Evolutionary conservation across 2,329 filamentous ascomycete genomes (phyloP), one percentile per base, ranked within the genome.

Genomic region (Tolypocladium paradoxum): DNA sequence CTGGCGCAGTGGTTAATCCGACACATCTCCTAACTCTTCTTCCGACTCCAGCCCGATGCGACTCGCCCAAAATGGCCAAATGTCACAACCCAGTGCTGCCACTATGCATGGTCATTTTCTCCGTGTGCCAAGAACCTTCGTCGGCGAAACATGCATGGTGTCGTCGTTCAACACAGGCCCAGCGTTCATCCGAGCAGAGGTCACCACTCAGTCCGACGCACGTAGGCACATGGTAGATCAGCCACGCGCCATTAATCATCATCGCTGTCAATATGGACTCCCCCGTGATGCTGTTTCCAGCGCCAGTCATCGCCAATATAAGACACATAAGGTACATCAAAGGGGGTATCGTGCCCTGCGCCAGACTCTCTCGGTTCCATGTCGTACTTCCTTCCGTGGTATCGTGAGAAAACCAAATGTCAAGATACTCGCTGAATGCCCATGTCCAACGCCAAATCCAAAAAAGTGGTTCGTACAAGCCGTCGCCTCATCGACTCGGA

Each of bases 291-390:
- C 35, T 36, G 5, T 9, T 36, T n/a, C n/a, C 35, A 36, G 35
- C 16, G 35, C 33, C 40, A 27, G 22, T 8, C 38, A 45, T 29
- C 8, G 40, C 24, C 24, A 45, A 9, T 45, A 29, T n/a, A 31
- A 31, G 4, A 20, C 40, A 20, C 9, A 14, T 31, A 11, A 31
- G 18, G 36, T 33, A 50, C 16, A 9, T 45, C n/a, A 40, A 40
- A 56, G 16, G 35, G 56, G 57, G 56, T 59, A 59, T 59, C 57
- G 49, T 56, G 53, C 36, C 52, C 47, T 52, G 52, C 56, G 56
- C 54, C 57, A 20, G 37, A 53, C n/a, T 27, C 50, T 49, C 24
- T 49, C 48, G 29, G 34, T 38, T 50, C 22, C 31, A n/a, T 48
- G 9, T 43, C 37, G 16, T 43, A 33, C 53, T 49, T 37, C 33